Evolutionary conservation across 2,329 filamentous ascomycete genomes (phyloP).

Genomic region (Raffaelea albimanens): DNA sequence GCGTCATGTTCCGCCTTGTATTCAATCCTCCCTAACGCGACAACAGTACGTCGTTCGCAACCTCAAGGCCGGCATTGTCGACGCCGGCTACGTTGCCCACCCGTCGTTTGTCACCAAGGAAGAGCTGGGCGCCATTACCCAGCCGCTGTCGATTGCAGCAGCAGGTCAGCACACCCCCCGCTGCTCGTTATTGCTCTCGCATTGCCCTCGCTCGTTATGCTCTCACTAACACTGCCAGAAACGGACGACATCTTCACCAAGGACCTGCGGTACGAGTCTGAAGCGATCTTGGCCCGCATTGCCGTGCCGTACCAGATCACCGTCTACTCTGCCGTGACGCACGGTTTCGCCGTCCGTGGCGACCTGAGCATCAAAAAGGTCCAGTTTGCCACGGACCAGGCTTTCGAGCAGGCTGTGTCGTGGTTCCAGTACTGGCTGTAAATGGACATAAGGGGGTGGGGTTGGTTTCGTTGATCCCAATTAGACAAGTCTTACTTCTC

Average conservation of each 20-base stretch:
- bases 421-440: constrained; percentile 63
- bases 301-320: constrained; percentile 64
- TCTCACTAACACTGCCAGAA: constrained; percentile 20
- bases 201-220: too few species aligned
- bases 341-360: constrained; percentile 66
- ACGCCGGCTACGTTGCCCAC: constrained; percentile 66
- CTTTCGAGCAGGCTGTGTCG: constrained; percentile 64
- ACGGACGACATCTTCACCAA: constrained; percentile 56
- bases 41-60: constrained; percentile 58
- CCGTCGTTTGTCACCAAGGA: constrained; percentile 63
- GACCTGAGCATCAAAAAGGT: constrained; percentile 48
- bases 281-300: constrained; percentile 48
- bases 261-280: constrained; percentile 54
- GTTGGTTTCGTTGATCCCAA: too few species aligned
- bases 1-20: too few species aligned
- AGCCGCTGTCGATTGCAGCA: constrained; percentile 58
- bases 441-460: too few species aligned
- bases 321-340: constrained; percentile 59
- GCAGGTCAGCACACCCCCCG: constrained; percentile 23
- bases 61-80: constrained; percentile 46
- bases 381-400: constrained; percentile 70
- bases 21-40: background rate
- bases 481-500: too few species aligned
- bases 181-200: too few species aligned
- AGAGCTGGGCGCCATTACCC: constrained; percentile 55